Conservation (phyloP, 106 monocot species). For the Xerophyta viscosa region DNA sequence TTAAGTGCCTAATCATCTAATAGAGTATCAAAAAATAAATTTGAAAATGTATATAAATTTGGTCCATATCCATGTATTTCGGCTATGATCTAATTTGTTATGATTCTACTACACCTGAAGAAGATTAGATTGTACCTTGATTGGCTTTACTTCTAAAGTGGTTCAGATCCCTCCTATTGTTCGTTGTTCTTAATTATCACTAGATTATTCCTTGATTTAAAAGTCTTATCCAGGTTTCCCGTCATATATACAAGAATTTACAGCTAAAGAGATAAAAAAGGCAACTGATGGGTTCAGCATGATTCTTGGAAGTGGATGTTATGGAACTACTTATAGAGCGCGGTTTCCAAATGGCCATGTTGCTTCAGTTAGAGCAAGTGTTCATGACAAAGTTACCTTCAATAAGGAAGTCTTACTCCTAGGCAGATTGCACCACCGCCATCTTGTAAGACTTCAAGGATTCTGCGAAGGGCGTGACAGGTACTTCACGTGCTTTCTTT, state of each 20-base stretch:
- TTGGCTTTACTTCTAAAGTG: no score
- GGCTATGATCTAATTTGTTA: no score
- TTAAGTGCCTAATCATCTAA: no score
- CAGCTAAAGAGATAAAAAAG: constrained; percentile 54
- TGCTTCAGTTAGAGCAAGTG: constrained; percentile 33
- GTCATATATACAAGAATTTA: constrained; percentile 48
- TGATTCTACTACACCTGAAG: no score
- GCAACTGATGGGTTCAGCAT: constrained; percentile 72
- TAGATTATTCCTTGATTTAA: no score
- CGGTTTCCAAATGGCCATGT: constrained; percentile 60
- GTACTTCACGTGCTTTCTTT: constrained; percentile 12
- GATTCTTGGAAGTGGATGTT: constrained; percentile 40
- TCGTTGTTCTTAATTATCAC: no score
- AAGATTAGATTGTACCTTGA: no score
- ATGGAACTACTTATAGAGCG: constrained; percentile 70
- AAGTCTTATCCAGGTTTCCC: constrained; percentile 23
- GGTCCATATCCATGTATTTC: no score
- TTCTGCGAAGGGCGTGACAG: constrained; percentile 67
- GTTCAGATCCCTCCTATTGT: no score
- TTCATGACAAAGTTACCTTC: constrained; percentile 27
- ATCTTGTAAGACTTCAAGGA: constrained; percentile 60
- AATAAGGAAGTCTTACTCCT: constrained; percentile 42
- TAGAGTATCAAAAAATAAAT: no score
- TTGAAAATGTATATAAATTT: no score
- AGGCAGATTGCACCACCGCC: constrained; percentile 60